Base-by-base conservation (phyloP, 768 basidiomycete genomes). In the Gautieria morchelliformis region DNA sequence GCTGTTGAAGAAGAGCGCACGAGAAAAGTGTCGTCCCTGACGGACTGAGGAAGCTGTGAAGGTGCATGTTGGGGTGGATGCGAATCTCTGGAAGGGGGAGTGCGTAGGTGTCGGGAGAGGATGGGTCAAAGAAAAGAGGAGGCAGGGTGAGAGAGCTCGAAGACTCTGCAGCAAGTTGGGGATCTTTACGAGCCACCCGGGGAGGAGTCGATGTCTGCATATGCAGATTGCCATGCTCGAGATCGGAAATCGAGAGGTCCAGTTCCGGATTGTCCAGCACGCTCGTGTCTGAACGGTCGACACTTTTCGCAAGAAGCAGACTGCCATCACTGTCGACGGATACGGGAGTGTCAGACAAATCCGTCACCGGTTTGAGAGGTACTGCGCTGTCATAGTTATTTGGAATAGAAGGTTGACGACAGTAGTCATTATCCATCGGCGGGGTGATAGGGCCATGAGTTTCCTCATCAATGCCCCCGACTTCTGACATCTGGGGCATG, bases 381-480 rank as follows among this genome's bases (percentile, higher is more conserved):
- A n/a, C n/a, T 11, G 24, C 11, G 14, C 48, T 30, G 22, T 22
- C 27, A 33, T 49, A 17, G 11, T 49, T 30, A n/a, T 30, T n/a
- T 33, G 48, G 24, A 7, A 20, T 49, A 10, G 27, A 5, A 49
- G 48, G 48, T 49, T 49, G 22, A 49, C 14, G 27, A 30, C 6
- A 7, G 32, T 49, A 24, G 48, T 27, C 7, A 12, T 30, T 24
- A 10, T 10, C 32, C 17, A 49, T 15, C 8, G 22, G 53, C 9
- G 53, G 53, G 19, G 53, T 55, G 5, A 33, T 62, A 19, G 63
- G 60, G 37, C 55, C 59, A 53, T 67, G 67, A 63, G 67, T 71
- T 56, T 71, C 70, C 1, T 65, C 66, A 22, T 69, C 71, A 2
- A 70, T 71, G 39, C 60, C 61, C 46, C 63, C 65, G 47, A 65